Conservation (phyloP, 2,329 filamentous ascomycete species). For the Clarireedia monteithiana region DNA sequence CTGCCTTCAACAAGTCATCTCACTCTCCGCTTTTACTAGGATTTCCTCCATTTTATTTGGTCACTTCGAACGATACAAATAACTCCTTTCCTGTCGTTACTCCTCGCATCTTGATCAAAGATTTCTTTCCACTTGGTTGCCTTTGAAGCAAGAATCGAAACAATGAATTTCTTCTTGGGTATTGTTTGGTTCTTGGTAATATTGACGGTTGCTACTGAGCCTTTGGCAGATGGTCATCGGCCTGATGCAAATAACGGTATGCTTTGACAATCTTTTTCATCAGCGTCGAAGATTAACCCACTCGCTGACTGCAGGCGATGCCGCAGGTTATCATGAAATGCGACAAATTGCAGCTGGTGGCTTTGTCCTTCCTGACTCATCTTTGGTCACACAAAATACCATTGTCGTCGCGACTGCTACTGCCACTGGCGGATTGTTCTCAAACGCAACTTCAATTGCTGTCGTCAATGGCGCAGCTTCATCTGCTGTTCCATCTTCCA, state of each 20-base stretch:
- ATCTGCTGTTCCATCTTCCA: neutral
- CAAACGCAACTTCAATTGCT: neutral
- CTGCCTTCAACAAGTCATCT: too few relatives aligned
- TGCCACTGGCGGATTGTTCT: neutral
- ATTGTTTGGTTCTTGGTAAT: neutral
- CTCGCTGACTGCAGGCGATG: neutral
- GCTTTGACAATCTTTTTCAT: too few relatives aligned
- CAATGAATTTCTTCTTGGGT: conserved; percentile 3
- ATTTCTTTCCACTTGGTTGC: too few relatives aligned
- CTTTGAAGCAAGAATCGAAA: neutral
- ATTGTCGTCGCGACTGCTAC: conserved; percentile 1
- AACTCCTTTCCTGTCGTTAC: too few relatives aligned
- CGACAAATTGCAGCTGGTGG: neutral
- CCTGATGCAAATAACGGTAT: neutral
- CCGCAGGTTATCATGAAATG: neutral
- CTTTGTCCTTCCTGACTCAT: neutral
- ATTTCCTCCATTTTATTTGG: too few relatives aligned
- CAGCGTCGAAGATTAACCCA: neutral
- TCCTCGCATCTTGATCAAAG: too few relatives aligned
- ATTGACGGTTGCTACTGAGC: neutral
- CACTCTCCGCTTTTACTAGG: too few relatives aligned
- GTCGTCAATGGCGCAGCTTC: neutral
- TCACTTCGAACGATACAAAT: too few relatives aligned
- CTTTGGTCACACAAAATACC: neutral
- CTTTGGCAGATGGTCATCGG: neutral